Evolutionary conservation across 2,329 filamentous ascomycete genomes (phyloP), one percentile per base, ranked within the genome.

Genomic region (Magnaporthiopsis rhizophila): DNA sequence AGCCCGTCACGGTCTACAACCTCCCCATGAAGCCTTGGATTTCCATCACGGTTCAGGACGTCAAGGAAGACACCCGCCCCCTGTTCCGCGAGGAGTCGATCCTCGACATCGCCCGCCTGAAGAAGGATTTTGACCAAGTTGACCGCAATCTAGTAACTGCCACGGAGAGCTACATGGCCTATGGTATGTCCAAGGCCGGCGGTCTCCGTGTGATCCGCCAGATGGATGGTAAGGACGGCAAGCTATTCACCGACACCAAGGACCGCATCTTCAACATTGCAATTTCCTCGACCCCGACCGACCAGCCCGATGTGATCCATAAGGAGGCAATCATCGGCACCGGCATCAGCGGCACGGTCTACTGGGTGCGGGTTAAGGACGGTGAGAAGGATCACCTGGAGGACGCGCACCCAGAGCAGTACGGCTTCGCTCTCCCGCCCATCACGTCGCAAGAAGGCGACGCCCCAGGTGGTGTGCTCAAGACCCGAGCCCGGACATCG

Each of bases 21-120:
- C 97, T 99, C 75, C 95, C 95, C 21, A 92, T 99, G 89, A 91
- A 90, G 75, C 95, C 95, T 4, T 99, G 96, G 83, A 93, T 96
- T 68, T 90, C 93, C 26, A 95, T 99, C 72, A 87, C 86, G 15
- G 85, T 98, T 70, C 81, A 86, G 73, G 79, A 84, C 68, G 28
- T 30, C 13, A 77, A 82, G 66, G 76, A 83, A 18, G 80, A 86
- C 65, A 75, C 81, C 32, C 83, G 85, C 21, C 82, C 88, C 3
- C 77, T 82, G 62, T 88, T 98, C 74, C 88, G 89, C 53, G 86
- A 91, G 65, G 89, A 94, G 69, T 85, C 89, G 58, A 88, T 97
- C 70, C 90, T 97, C 81, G 92, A 97, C 70, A 95, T 99, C 73
- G 94, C 95, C 62, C 87, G 92, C 65, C 83, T 98, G 68, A 97